Conservation (phyloP, 2,329 filamentous ascomycete species). For the Clarireedia homoeocarpa region DNA sequence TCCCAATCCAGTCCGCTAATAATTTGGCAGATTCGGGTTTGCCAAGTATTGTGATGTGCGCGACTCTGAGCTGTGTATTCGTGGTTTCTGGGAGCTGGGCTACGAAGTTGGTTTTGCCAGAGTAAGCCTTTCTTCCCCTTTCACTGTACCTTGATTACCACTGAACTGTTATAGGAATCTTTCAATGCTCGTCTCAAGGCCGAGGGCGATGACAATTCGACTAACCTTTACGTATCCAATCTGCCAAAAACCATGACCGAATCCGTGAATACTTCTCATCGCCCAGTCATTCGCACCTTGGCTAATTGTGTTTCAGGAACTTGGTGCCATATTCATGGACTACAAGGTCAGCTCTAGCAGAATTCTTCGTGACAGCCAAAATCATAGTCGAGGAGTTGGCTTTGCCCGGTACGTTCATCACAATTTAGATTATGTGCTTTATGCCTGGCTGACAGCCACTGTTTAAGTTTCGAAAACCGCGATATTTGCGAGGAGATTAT, state of each 20-base stretch:
- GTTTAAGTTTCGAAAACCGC: conserved; percentile 72
- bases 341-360: conserved; percentile 87
- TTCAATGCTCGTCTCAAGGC: conserved; percentile 98
- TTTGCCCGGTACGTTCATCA: conserved; percentile 71
- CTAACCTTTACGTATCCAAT: conserved; percentile 97
- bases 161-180: conserved; percentile 61
- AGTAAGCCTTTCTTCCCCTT: conserved; percentile 41
- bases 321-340: conserved; percentile 69
- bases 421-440: neutral
- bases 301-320: conserved; percentile 45
- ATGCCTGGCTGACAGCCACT: neutral
- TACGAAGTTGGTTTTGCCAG: conserved; percentile 97
- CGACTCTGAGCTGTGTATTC: conserved; percentile 92
- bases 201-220: conserved; percentile 80
- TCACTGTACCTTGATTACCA: conserved; percentile 11
- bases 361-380: conserved; percentile 85
- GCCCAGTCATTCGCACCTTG: conserved; percentile 14
- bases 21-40: conserved; percentile 72
- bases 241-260: conserved; percentile 88
- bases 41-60: conserved; percentile 86
- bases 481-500: conserved; percentile 89
- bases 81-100: conserved; percentile 85
- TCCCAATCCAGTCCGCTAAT: neutral
- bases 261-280: conserved; percentile 51
- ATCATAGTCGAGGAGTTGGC: conserved; percentile 91